Evolutionary conservation across 31 red algal species (phyloP), one percentile per base, ranked within the genome.

Genomic region (Asparagopsis taxiformis): DNA sequence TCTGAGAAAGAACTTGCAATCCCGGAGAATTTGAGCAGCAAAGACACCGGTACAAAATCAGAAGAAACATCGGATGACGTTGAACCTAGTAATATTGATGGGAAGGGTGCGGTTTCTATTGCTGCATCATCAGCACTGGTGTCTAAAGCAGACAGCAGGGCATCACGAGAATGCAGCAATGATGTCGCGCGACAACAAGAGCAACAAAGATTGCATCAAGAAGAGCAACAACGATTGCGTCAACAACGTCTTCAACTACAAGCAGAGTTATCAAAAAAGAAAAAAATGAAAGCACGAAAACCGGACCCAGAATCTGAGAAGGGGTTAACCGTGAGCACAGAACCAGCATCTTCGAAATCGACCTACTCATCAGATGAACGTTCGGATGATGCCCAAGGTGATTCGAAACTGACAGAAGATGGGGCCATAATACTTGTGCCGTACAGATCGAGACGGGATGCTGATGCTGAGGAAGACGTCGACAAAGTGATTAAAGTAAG

Each of bases 401-500:
- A 48, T 80, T 61, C 64, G 25, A 68, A 80, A 39, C 48, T 80
- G 10, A 58, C 63, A 22, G 77, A 80, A 23, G 77, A 80, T 38
- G 52, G 72, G 6, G 30, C 44, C 51, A 68, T 41, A 41, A 11
- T 80, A 41, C 33, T 70, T 17, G 28, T 78, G 39, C 35, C 64
- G 17, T 80, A 70, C 55, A 33, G 52, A 53, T 68, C 17, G 2
- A 49, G 77, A 59, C 22, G 77, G 0, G 77, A 70, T 37, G 77
- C 77, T 17, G 77, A 80, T 62, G 77, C 77, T 28, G 62, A 80
- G 53, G 77, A 56, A 20, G 77, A 80, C 38, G 77, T 80, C 63
- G 31, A 59, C 6, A 80, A 62, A 53, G 70, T 80, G 50, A 26
- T 26, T 17, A 70, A 68, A 48, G 36, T 19, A 5, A 32, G 64